phyloP scores from a whole-genome alignment of 2,329 filamentous ascomycete species.

The Aspergillus fischeri region DNA sequence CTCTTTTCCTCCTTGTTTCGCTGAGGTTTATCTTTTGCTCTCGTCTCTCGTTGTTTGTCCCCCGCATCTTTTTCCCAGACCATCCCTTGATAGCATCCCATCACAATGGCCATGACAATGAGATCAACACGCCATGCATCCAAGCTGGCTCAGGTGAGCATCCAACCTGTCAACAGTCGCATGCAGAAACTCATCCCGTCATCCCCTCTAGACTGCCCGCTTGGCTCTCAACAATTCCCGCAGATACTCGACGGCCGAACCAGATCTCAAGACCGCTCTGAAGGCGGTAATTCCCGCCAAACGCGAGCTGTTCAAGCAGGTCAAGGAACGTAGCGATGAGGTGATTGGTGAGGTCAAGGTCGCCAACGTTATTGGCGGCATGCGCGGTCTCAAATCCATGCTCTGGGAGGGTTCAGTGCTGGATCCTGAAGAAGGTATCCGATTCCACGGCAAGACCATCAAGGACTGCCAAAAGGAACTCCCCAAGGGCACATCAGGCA shows the following conservation, averaged over 20 bases:
- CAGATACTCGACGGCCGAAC: constrained; percentile 62
- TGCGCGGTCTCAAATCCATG: constrained; percentile 97
- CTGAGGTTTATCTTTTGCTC: neutral
- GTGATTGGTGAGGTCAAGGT: constrained; percentile 89
- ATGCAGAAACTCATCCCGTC: neutral
- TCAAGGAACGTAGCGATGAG: constrained; percentile 80
- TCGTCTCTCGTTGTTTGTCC: neutral
- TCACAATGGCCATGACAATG: constrained; percentile 24
- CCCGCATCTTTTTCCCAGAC: neutral
- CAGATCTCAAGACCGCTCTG: constrained; percentile 83
- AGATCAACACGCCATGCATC: constrained; percentile 37
- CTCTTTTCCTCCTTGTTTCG: constrained; percentile 9
- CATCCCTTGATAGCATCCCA: constrained; percentile 6
- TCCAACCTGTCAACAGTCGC: neutral
- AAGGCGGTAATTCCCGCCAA: constrained; percentile 83
- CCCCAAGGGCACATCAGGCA: constrained; percentile 82
- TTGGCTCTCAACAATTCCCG: constrained; percentile 17
- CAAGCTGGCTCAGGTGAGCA: constrained; percentile 34
- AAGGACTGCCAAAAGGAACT: constrained; percentile 94
- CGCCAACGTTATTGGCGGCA: constrained; percentile 89
- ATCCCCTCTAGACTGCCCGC: constrained; percentile 9
- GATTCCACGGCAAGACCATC: constrained; percentile 96
- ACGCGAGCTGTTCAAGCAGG: constrained; percentile 86
- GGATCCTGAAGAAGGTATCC: constrained; percentile 93
- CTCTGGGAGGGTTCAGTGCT: constrained; percentile 98